Percentiles rank a stretch among this genome's conserved stretches.
Evolutionary conservation across 495 filamentous ascomycete genomes (phyloP).

Genomic region (Talaromyces ruber): DNA sequence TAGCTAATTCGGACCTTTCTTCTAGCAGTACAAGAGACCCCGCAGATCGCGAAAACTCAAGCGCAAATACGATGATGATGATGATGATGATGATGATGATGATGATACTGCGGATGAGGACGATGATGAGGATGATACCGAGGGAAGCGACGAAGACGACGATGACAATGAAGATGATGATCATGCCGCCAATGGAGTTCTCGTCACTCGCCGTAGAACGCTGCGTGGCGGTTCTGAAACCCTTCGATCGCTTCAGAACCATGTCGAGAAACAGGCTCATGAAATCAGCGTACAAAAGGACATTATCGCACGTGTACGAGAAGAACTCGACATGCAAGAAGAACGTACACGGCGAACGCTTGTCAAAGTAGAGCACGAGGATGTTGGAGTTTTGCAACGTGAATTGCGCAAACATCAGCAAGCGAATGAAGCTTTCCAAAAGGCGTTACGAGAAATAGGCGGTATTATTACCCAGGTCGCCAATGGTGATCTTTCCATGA

Average conservation of each 20-base stretch:
- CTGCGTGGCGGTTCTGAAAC: slow-evolving; percentile 22
- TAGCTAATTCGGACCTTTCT: slow-evolving; percentile 28
- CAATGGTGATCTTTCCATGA: slow-evolving; percentile 93
- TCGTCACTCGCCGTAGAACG: slow-evolving; percentile 32
- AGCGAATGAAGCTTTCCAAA: slow-evolving; percentile 97
- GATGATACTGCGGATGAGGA: slow-evolving; percentile 7
- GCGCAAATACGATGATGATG: slow-evolving; percentile 4
- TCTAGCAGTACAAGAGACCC: slow-evolving; percentile 12
- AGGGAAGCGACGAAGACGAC: slow-evolving; percentile 29
- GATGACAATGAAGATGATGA: slow-evolving; percentile 25
- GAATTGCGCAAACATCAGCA: slow-evolving; percentile 95
- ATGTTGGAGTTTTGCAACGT: slow-evolving; percentile 66
- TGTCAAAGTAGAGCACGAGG: slow-evolving; percentile 52
- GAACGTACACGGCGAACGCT: slow-evolving; percentile 48
- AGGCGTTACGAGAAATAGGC: slow-evolving; percentile 92
- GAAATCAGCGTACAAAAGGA: slow-evolving; percentile 66
- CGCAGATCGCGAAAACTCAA: slow-evolving; percentile 5
- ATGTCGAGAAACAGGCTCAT: slow-evolving; percentile 72
- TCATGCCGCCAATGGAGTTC: slow-evolving; percentile 30
- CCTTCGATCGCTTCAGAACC: slow-evolving; percentile 50
- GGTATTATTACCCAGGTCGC: slow-evolving; percentile 94
- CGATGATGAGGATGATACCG: slow-evolving; percentile 22
- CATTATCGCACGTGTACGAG: slow-evolving; percentile 62
- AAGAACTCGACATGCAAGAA: slow-evolving; percentile 52
- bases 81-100: background rate